Base-by-base conservation (phyloP, 116 monocot species). In the Zostera marina region DNA sequence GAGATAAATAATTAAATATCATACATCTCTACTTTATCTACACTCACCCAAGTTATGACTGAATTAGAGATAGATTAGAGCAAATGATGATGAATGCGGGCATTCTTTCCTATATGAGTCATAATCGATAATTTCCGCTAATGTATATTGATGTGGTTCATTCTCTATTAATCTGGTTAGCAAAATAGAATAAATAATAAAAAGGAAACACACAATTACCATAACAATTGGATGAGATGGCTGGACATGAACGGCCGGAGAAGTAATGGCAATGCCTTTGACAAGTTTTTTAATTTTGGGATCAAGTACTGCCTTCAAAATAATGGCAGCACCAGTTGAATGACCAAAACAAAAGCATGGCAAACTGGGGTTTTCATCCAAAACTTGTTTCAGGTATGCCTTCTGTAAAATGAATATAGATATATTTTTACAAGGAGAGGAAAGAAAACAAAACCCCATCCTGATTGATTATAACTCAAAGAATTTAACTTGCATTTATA, bases 291-390 rank as follows among this genome's bases (percentile, higher is more conserved):
- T 69, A 40, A 94, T n/a, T 63, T 82, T 71, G 48, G 81, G 84
- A 62, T 94, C 94, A 63, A 85, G 32, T 24, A 64, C 63, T 21
- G 84, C 73, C 88, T 94, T 94, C 11, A 94, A 65, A 38, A 82
- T 64, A 55, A 94, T 94, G 24, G 85, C 88, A 56, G 58, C 94
- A 59, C 94, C 94, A 9, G 94, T 94, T 42, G 94, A 94, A 45
- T 94, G 94, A 25, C 94, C 88, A 73, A 88, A 94, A 64, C 74
- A 76, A 67, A 88, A 94, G 47, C 84, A 85, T n/a, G 88, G 94
- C 12, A 88, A 63, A 3, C 82, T 70, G 55, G 82, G 82, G 63
- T 85, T 94, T 44, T 77, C 75, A 14, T 48, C 44, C 54, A 74
- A 60, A 0, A 88, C 66, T 65, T 87, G 79, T 56, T 82, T 67